Conservation (phyloP, 805 yeast genomes). For the Pichia insulana region DNA sequence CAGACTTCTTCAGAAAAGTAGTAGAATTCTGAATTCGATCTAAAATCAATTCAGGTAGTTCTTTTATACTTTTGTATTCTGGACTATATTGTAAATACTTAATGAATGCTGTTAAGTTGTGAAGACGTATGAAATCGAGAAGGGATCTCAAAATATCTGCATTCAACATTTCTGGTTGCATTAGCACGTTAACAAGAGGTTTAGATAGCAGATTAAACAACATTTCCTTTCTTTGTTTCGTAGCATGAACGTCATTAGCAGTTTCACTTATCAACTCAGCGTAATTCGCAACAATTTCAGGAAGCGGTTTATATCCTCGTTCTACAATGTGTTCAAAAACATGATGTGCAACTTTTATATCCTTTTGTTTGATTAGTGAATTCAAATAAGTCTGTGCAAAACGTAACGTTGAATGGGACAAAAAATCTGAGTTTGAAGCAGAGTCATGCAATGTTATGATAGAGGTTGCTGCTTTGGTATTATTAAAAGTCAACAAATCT, state of each 20-base stretch:
- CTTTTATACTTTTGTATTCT: slow-evolving; percentile 1
- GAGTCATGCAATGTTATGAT: slow-evolving; percentile 5
- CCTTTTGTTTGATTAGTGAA: slow-evolving; percentile 9
- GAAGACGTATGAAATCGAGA: slow-evolving; percentile 13
- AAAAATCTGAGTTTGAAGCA: slow-evolving; percentile 4
- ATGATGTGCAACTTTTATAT: slow-evolving; percentile 15
- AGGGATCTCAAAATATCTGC: slow-evolving; percentile 6
- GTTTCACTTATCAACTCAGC: slow-evolving; percentile 10
- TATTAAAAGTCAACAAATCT: not conserved
- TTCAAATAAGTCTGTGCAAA: slow-evolving; percentile 11
- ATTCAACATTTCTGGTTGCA: slow-evolving; percentile 9
- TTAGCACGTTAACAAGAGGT: slow-evolving; percentile 12
- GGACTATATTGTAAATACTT: slow-evolving; percentile 15
- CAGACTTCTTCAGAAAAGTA: slow-evolving; percentile 1
- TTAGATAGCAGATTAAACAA: slow-evolving; percentile 20
- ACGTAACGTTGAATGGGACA: slow-evolving; percentile 1
- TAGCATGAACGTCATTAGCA: slow-evolving; percentile 13
- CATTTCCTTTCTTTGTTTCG: slow-evolving; percentile 13
- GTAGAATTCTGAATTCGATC: slow-evolving; percentile 1
- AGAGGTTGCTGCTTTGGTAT: not conserved
- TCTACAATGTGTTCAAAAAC: slow-evolving; percentile 11
- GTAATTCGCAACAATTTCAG: slow-evolving; percentile 12
- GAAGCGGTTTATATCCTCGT: slow-evolving; percentile 11
- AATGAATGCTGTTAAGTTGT: slow-evolving; percentile 18
- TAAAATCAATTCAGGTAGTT: slow-evolving; percentile 7